phyloP scores from a whole-genome alignment of 306 rosid species.

The Ammopiptanthus mongolicus region DNA sequence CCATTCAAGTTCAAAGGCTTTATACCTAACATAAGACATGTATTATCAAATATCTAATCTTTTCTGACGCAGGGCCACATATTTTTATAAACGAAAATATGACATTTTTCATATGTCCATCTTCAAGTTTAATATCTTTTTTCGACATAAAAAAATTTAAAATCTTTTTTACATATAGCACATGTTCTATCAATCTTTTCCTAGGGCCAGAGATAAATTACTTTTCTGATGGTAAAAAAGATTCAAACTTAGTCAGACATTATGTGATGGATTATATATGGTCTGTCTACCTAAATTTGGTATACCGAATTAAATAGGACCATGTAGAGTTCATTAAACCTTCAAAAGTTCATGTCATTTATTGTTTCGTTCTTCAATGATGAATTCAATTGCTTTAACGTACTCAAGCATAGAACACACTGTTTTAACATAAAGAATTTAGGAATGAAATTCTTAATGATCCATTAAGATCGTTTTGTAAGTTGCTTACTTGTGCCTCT shows the following conservation, averaged over 20 bases:
- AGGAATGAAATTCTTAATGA: no score
- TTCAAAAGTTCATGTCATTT: no score
- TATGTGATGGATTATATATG: neutral
- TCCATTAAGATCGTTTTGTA: no score
- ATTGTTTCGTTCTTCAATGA: no score
- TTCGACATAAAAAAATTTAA: neutral
- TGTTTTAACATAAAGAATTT: no score
- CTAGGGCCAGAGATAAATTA: neutral
- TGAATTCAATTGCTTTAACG: no score
- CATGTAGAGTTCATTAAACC: neutral
- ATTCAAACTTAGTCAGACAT: constrained; percentile 1
- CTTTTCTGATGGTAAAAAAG: neutral
- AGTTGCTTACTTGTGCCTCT: no score
- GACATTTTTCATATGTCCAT: neutral
- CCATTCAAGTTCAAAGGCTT: constrained; percentile 24
- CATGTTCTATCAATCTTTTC: neutral
- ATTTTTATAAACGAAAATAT: neutral
- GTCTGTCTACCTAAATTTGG: constrained; percentile 10
- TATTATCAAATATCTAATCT: constrained; percentile 9
- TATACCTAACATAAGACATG: constrained; percentile 18
- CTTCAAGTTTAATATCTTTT: neutral
- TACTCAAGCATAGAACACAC: no score
- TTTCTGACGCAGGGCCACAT: constrained; percentile 3
- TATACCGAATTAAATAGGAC: constrained; percentile 9
- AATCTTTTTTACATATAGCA: neutral